Percentiles rank a stretch among this genome's conserved stretches.
phyloP scores from a whole-genome alignment of 1,284 basidiomycete genomes.

The Tilletia setariae region DNA sequence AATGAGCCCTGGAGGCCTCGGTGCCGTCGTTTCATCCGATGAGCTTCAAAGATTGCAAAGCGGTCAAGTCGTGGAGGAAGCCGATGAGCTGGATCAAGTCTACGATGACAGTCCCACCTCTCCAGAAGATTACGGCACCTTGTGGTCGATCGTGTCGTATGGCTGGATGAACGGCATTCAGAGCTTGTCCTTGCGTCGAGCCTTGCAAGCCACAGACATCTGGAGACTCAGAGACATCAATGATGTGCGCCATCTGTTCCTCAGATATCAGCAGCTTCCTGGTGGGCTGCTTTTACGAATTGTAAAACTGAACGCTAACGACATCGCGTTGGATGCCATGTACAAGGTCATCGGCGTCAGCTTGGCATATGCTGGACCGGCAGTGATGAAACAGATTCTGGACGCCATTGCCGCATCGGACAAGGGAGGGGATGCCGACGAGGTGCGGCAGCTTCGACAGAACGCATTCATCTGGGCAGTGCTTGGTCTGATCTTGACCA shows the following conservation, averaged over 20 bases:
- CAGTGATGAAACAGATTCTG: slow-evolving; percentile 36
- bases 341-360: slow-evolving; percentile 40
- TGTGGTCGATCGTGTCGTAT: slow-evolving; percentile 35
- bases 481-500: slow-evolving; percentile 30
- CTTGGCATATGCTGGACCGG: slow-evolving; percentile 39
- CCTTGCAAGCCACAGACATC: slow-evolving; percentile 35
- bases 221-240: slow-evolving; percentile 41
- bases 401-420: slow-evolving; percentile 22
- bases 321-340: slow-evolving; percentile 35
- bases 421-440: not conserved
- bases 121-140: slow-evolving; percentile 38
- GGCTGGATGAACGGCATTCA: slow-evolving; percentile 44
- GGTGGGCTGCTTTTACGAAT: slow-evolving; percentile 26
- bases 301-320: slow-evolving; percentile 36
- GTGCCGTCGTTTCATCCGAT: slow-evolving; percentile 27
- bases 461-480: slow-evolving; percentile 36
- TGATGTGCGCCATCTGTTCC: slow-evolving; percentile 32
- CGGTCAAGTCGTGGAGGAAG: slow-evolving; percentile 19
- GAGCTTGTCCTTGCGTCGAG: slow-evolving; percentile 27
- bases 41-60: slow-evolving; percentile 26
- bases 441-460: slow-evolving; percentile 32
- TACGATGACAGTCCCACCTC: slow-evolving; percentile 41
- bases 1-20: slow-evolving; percentile 32
- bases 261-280: slow-evolving; percentile 26
- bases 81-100: slow-evolving; percentile 21